phyloP scores from a whole-genome alignment of 345 rosid genomes.

The Boechera stricta region DNA sequence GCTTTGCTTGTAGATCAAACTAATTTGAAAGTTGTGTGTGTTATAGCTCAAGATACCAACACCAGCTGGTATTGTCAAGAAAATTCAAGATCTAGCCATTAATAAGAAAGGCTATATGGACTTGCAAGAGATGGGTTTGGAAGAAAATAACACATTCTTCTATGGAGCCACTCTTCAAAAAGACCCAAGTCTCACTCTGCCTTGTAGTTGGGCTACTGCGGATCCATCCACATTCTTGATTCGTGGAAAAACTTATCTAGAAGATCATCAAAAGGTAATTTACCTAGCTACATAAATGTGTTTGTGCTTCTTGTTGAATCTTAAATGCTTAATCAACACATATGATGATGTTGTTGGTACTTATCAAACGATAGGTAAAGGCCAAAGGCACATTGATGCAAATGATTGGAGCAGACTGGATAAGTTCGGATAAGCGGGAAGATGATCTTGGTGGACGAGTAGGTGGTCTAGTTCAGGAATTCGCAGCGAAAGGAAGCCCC shows the following conservation, averaged over 20 bases:
- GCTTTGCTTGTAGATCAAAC: conserved; percentile 28
- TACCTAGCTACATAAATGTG: neutral
- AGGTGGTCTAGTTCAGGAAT: conserved; percentile 71
- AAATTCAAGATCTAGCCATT: conserved; percentile 81
- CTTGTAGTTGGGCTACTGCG: conserved; percentile 77
- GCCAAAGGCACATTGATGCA: conserved; percentile 76
- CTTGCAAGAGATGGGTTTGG: conserved; percentile 56
- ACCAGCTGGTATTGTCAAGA: conserved; percentile 71
- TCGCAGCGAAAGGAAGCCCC: conserved; percentile 58
- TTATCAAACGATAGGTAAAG: conserved; percentile 52
- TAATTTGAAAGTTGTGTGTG: conserved; percentile 39
- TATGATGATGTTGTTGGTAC: conserved; percentile 16
- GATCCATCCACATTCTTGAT: conserved; percentile 79
- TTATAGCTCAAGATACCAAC: conserved; percentile 59
- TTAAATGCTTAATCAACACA: neutral
- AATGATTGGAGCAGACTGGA: conserved; percentile 97
- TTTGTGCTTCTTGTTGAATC: conserved; percentile 2
- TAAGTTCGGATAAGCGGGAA: conserved; percentile 73
- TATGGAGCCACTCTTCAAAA: conserved; percentile 79
- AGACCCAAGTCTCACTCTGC: conserved; percentile 59
- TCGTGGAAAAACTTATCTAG: conserved; percentile 76
- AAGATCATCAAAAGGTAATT: conserved; percentile 71
- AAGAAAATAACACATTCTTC: conserved; percentile 48
- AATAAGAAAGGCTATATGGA: conserved; percentile 74
- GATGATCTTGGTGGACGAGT: conserved; percentile 77